Evolutionary conservation across 495 filamentous ascomycete genomes (phyloP).

Genomic region (Xylaria nigripes): DNA sequence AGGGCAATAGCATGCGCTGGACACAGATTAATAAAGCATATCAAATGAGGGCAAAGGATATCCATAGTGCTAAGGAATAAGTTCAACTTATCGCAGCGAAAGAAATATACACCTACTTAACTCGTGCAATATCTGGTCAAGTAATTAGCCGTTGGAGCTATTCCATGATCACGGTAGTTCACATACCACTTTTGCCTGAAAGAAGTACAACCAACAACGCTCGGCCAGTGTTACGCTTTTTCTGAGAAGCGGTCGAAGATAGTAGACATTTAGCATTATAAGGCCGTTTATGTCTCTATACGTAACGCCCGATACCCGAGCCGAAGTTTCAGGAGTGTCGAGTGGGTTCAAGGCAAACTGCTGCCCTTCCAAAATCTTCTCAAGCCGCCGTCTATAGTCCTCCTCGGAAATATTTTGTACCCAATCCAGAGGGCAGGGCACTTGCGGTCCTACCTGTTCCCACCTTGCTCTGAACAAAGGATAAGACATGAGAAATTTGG

Average conservation of each 20-base stretch:
- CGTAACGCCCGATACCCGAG: background rate
- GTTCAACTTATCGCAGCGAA: background rate
- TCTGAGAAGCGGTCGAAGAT: background rate
- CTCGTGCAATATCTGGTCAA: constrained; percentile 5
- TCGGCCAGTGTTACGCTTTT: background rate
- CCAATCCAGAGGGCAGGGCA: background rate
- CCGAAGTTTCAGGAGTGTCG: background rate
- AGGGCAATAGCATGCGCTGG: background rate
- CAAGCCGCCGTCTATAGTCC: background rate
- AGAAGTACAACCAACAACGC: background rate
- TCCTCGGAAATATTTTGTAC: background rate
- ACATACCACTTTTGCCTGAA: background rate
- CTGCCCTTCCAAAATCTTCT: background rate
- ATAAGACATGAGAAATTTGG: background rate
- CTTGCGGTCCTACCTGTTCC: too few relatives aligned
- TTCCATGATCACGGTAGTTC: background rate
- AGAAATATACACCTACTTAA: background rate
- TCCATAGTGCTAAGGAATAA: background rate
- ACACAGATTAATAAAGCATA: background rate
- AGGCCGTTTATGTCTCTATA: background rate
- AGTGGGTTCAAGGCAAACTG: background rate
- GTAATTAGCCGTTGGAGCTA: background rate
- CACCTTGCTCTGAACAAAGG: background rate
- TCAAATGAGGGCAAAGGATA: background rate
- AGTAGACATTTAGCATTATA: background rate